Evolutionary conservation across 1,284 basidiomycete species (phyloP).

Genomic region (Exobasidium rhododendri): DNA sequence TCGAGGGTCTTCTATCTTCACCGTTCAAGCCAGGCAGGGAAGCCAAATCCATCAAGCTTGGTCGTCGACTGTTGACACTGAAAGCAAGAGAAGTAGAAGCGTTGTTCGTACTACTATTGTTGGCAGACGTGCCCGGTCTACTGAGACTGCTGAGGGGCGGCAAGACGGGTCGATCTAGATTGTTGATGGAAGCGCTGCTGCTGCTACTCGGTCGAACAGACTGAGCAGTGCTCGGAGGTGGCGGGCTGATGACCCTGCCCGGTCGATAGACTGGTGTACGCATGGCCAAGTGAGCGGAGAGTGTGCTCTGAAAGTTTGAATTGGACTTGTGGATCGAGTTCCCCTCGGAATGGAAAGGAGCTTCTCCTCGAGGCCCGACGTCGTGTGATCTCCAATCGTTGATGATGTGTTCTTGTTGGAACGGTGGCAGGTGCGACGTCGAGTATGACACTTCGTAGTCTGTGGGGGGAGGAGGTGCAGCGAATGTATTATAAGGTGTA

Average conservation of each 20-base stretch:
- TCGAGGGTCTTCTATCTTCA: slow-evolving; percentile 2
- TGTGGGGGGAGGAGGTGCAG: too few species aligned
- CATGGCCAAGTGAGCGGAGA: slow-evolving; percentile 41
- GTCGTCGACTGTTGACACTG: background rate
- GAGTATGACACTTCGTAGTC: too few species aligned
- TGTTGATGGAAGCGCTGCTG: slow-evolving; percentile 17
- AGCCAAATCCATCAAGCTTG: background rate
- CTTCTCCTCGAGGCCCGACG: slow-evolving; percentile 8
- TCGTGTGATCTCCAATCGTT: slow-evolving; percentile 6
- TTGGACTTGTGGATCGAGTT: slow-evolving; percentile 17
- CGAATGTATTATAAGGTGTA: too few species aligned
- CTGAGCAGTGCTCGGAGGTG: slow-evolving; percentile 31
- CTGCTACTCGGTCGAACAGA: slow-evolving; percentile 10
- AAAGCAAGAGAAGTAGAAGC: background rate
- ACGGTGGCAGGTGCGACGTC: slow-evolving; percentile 6
- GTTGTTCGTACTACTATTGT: background rate
- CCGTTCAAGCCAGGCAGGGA: background rate
- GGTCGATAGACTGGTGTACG: slow-evolving; percentile 30
- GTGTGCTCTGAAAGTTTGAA: slow-evolving; percentile 34
- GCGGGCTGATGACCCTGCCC: slow-evolving; percentile 21
- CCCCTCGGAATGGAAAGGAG: slow-evolving; percentile 10
- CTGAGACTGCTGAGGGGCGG: slow-evolving; percentile 40
- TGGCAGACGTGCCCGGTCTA: slow-evolving; percentile 35
- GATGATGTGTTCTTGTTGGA: slow-evolving; percentile 17
- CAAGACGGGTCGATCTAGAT: slow-evolving; percentile 35